These are phyloP conservation scores for Phytophthora boehmeriae DNA, from an alignment of 352 stramenopile species.

Conservation along the genomic window DNA sequence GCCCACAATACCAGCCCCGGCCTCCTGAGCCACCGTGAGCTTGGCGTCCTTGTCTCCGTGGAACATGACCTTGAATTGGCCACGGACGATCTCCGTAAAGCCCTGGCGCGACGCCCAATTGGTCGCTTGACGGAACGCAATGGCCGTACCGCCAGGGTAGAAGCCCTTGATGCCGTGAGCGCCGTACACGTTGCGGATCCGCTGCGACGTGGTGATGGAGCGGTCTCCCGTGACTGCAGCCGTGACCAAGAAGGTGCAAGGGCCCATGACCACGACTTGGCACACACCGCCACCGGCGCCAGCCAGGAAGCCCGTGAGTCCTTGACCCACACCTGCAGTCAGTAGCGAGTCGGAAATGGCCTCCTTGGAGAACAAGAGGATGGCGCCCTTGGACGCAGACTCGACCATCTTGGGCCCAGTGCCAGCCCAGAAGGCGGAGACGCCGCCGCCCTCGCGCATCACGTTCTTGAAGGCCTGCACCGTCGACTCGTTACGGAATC, in stretches of 20 bases:
- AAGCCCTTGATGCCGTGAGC: constrained; percentile 89
- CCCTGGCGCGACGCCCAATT: constrained; percentile 92
- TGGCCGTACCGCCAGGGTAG: constrained; percentile 90
- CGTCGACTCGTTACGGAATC: constrained; percentile 85
- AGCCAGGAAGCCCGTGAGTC: constrained; percentile 76
- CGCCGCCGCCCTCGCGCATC: constrained; percentile 83
- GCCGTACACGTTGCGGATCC: constrained; percentile 86
- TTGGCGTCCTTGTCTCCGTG: constrained; percentile 87
- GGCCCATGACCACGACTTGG: constrained; percentile 91
- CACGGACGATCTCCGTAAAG: constrained; percentile 90
- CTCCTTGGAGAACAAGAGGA: constrained; percentile 91
- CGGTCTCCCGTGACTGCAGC: constrained; percentile 90
- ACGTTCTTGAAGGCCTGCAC: constrained; percentile 88
- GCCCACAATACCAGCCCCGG: constrained; percentile 84
- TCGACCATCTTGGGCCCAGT: constrained; percentile 93
- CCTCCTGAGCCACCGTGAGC: constrained; percentile 89
- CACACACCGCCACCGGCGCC: constrained; percentile 87
- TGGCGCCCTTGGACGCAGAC: constrained; percentile 88
- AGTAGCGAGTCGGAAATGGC: constrained; percentile 85
- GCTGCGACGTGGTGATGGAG: constrained; percentile 85
- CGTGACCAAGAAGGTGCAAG: constrained; percentile 92
- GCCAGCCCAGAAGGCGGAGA: constrained; percentile 87
- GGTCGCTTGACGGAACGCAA: constrained; percentile 91
- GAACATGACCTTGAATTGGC: constrained; percentile 84
- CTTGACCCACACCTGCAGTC: constrained; percentile 65